These are phyloP conservation scores for Diplodia intermedia DNA, from an alignment of 2,329 filamentous ascomycete species.

Conservation along the genomic window DNA sequence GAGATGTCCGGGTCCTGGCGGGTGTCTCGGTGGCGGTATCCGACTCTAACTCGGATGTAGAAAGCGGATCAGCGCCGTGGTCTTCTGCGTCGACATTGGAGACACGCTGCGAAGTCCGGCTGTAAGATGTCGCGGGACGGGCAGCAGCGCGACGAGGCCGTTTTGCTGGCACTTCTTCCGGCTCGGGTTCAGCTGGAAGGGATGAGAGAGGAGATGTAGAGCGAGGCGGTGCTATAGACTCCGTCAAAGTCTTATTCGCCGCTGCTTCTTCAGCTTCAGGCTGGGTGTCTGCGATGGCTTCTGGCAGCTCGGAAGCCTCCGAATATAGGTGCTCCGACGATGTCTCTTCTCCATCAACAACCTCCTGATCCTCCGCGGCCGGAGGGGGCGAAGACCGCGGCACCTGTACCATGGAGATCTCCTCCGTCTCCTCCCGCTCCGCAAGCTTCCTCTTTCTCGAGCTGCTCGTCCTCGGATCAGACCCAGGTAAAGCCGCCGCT, in stretches of 20 bases:
- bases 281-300: slow-evolving; percentile 19
- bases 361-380: slow-evolving; percentile 31
- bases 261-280: slow-evolving; percentile 4
- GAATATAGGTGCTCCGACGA: slow-evolving; percentile 29
- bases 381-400: slow-evolving; percentile 50
- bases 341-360: neutral
- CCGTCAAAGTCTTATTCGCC: slow-evolving; percentile 30
- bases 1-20: slow-evolving; percentile 18
- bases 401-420: slow-evolving; percentile 42
- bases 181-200: slow-evolving; percentile 28
- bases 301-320: slow-evolving; percentile 8
- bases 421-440: slow-evolving; percentile 12
- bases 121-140: neutral
- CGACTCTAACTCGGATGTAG: slow-evolving; percentile 44
- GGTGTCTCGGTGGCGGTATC: slow-evolving; percentile 40
- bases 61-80: slow-evolving; percentile 33
- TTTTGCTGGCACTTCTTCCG: slow-evolving; percentile 34
- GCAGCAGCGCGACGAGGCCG: slow-evolving; percentile 2
- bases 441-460: slow-evolving; percentile 49
- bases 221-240: slow-evolving; percentile 53
- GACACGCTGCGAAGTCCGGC: slow-evolving; percentile 33
- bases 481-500: neutral
- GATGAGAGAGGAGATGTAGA: slow-evolving; percentile 47
- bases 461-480: slow-evolving; percentile 40
- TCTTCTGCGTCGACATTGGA: slow-evolving; percentile 36